Conservation (phyloP, 2,329 filamentous ascomycete genomes). For the Nemania diffusa region DNA sequence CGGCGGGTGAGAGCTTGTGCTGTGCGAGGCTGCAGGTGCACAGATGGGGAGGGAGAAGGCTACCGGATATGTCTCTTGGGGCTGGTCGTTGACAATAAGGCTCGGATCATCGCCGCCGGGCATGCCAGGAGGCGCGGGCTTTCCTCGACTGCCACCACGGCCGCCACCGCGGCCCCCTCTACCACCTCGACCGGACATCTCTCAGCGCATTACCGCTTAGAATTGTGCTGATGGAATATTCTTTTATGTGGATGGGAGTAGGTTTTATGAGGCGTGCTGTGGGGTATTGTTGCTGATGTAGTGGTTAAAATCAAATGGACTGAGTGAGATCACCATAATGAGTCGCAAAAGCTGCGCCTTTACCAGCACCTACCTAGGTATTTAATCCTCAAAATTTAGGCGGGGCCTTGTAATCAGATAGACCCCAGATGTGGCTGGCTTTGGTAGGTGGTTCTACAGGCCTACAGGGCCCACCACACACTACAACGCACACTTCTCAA, state of each 20-base stretch:
- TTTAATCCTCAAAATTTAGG: too few relatives aligned
- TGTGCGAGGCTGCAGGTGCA: too few relatives aligned
- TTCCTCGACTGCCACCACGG: slow-evolving; percentile 57
- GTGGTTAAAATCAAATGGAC: not conserved
- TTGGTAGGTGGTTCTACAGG: not conserved
- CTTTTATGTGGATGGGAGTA: not conserved
- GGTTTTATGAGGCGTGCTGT: not conserved
- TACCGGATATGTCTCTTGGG: slow-evolving; percentile 70
- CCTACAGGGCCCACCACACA: too few relatives aligned
- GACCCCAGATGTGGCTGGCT: not conserved
- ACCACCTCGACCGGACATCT: slow-evolving; percentile 66
- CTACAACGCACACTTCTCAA: too few relatives aligned
- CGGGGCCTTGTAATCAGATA: not conserved
- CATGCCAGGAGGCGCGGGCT: slow-evolving; percentile 54
- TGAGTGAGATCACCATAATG: too few relatives aligned
- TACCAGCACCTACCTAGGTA: too few relatives aligned
- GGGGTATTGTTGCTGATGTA: not conserved
- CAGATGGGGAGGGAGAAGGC: not conserved
- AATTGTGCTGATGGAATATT: not conserved
- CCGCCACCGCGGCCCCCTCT: slow-evolving; percentile 62
- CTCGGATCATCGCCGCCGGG: slow-evolving; percentile 66
- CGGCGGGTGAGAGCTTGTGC: not conserved
- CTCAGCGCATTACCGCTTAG: slow-evolving; percentile 20
- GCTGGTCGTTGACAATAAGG: slow-evolving; percentile 60
- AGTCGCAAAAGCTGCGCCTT: too few relatives aligned